Evolutionary conservation across 2,329 filamentous ascomycete genomes (phyloP), one percentile per base, ranked within the genome.

Genomic region (Fusarium sp.): DNA sequence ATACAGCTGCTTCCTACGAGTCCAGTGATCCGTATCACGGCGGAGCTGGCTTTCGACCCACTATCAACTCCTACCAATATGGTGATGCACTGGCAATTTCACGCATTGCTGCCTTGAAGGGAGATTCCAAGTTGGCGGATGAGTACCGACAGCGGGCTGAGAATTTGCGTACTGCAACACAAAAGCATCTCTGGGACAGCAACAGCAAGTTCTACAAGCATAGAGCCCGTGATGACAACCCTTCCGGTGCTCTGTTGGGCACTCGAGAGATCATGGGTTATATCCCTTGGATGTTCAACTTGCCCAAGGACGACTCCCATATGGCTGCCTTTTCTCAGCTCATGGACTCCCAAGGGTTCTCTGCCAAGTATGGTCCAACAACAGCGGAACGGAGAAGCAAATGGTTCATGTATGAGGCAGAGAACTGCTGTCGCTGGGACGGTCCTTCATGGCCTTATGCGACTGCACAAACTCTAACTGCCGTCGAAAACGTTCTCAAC

Each of bases 371-470:
- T 52, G 53, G 53, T 2, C 46, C 46, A 42, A 52, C 53, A 10
- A 52, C 53, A 10, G 37, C 46, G 21, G 53, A 56, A 11, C n/a
- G 53, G 15, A 20, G 53, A 36, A 56, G 53, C 2, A 27, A 33
- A 6, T 52, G 46, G 53, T 56, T 29, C 11, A 56, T 52, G 53
- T 10, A 36, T 20, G 37, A 42, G 6, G 46, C 53, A 35, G 37
- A 42, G 3, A 27, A 17, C 6, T 52, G 53, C 4, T 56, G 53
- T 23, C 15, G 46, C 0, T 56, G 46, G 37, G 17, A 56, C 0
- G 53, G 53, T 2, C 53, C 53, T 5, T 52, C 53, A 4, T 56
- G 53, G 37, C 46, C 53, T 2, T 56, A 51, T n/a, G 37, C 53
- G 9, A 56, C 53, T 0, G 25, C 37, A 6, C 53, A 56, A 15